phyloP scores from a whole-genome alignment of 192 early-diverging fungal genomes.

The Umbelopsis isabellina region DNA sequence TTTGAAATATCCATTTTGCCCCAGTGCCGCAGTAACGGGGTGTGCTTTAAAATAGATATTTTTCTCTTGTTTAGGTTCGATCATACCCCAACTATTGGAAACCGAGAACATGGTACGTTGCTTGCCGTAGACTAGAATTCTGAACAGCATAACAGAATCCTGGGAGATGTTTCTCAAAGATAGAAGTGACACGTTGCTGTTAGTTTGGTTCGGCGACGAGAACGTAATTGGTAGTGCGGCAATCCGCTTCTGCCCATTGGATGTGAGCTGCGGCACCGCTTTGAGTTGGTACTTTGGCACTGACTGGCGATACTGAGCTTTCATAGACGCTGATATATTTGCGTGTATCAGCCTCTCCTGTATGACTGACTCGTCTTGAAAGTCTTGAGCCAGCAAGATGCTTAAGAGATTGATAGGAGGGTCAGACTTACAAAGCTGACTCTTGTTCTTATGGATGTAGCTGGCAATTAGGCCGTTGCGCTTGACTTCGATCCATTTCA shows the following conservation, averaged over 20 bases:
- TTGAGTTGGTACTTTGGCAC: conserved; percentile 1
- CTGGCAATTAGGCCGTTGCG: not conserved
- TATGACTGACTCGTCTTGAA: conserved; percentile 11
- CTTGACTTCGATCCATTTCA: conserved; percentile 13
- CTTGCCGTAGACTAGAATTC: conserved; percentile 3
- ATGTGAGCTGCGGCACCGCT: conserved; percentile 1
- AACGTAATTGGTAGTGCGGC: conserved; percentile 3
- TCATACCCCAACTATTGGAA: conserved; percentile 1
- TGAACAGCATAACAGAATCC: not conserved
- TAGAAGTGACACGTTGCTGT: not conserved
- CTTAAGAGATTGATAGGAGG: conserved; percentile 1
- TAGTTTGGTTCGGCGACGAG: not conserved
- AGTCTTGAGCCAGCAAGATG: conserved; percentile 6
- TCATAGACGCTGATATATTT: not conserved
- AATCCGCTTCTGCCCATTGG: not conserved
- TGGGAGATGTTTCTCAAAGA: not conserved
- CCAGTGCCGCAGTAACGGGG: not conserved
- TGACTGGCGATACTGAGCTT: not conserved
- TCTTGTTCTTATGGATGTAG: not conserved
- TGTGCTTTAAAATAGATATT: conserved; percentile 14
- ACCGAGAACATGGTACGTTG: not conserved
- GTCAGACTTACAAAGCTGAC: not conserved
- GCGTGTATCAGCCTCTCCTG: conserved; percentile 1
- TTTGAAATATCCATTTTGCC: not conserved
- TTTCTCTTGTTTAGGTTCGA: not conserved